Evolutionary conservation across 805 yeast genomes (phyloP).

Genomic region (Tetrapisispora namnaoensis): DNA sequence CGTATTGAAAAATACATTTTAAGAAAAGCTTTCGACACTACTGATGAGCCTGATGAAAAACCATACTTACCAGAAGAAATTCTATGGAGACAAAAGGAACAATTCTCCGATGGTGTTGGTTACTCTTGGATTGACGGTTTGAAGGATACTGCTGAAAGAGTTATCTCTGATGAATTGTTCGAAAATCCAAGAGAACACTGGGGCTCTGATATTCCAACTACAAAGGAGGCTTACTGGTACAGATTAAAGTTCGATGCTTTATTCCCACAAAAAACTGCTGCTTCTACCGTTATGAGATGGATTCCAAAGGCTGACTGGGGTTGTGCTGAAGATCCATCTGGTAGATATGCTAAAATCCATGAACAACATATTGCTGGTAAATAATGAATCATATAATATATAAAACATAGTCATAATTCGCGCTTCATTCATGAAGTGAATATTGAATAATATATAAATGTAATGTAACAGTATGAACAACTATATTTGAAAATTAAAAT

Average conservation of each 20-base stretch:
- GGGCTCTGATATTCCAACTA: conserved; percentile 91
- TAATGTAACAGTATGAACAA: background rate
- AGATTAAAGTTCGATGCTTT: conserved; percentile 91
- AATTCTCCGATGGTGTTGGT: conserved; percentile 98
- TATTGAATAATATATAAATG: background rate
- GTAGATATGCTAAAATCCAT: conserved; percentile 90
- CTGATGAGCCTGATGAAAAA: conserved; percentile 62
- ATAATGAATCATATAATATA: background rate
- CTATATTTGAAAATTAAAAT: background rate
- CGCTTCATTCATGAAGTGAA: background rate
- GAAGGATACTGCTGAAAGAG: conserved; percentile 87
- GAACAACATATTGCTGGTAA: conserved; percentile 44
- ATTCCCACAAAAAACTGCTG: conserved; percentile 88
- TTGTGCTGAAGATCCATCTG: conserved; percentile 97
- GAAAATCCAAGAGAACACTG: conserved; percentile 88
- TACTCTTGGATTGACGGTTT: conserved; percentile 98
- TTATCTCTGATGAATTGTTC: conserved; percentile 82
- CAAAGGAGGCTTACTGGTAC: conserved; percentile 99
- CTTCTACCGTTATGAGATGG: conserved; percentile 98
- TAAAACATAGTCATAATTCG: background rate
- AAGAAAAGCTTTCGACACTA: conserved; percentile 95
- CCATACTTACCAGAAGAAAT: conserved; percentile 96
- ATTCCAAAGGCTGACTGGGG: conserved; percentile 99
- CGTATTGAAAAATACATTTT: conserved; percentile 89
- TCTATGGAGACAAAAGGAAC: conserved; percentile 99